phyloP scores from a whole-genome alignment of 116 monocot genomes.

The Dioscorea cayenensis region DNA sequence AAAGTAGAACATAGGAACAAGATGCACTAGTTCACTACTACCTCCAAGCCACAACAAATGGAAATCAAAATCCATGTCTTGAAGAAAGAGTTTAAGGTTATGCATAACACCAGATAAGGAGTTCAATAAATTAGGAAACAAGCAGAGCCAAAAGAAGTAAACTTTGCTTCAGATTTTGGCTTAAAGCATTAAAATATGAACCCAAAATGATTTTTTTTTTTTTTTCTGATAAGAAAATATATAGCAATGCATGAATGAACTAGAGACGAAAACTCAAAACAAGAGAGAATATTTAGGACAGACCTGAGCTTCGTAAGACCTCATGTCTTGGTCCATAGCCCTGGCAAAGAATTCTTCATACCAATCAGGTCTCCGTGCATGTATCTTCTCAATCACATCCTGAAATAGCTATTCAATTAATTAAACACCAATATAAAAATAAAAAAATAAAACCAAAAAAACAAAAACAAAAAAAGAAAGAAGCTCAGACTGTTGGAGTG shows the following conservation, averaged over 20 bases:
- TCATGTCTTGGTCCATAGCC: constrained; percentile 39
- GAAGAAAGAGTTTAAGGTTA: too few species aligned
- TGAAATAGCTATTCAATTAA: background rate
- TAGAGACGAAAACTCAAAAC: background rate
- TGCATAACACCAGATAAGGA: too few species aligned
- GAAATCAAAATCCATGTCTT: background rate
- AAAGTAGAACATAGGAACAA: too few species aligned
- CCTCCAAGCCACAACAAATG: background rate
- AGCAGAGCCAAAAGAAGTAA: background rate
- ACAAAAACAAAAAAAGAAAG: background rate
- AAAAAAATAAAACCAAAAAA: background rate
- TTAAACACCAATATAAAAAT: background rate
- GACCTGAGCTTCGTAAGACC: constrained; percentile 64
- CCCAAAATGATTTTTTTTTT: too few species aligned
- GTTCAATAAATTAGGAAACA: background rate
- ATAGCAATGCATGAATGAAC: background rate
- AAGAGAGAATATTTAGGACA: background rate
- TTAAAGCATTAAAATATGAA: too few species aligned
- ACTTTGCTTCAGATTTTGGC: too few species aligned
- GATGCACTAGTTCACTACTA: background rate
- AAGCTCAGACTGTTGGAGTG: constrained; percentile 12
- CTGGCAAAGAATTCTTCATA: constrained; percentile 60
- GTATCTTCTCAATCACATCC: constrained; percentile 23
- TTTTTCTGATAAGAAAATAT: too few species aligned
- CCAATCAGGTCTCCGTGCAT: constrained; percentile 53